These are phyloP conservation scores for Aspergillus wentii DNA, from an alignment of 495 filamentous ascomycete species.

Conservation along the genomic window DNA sequence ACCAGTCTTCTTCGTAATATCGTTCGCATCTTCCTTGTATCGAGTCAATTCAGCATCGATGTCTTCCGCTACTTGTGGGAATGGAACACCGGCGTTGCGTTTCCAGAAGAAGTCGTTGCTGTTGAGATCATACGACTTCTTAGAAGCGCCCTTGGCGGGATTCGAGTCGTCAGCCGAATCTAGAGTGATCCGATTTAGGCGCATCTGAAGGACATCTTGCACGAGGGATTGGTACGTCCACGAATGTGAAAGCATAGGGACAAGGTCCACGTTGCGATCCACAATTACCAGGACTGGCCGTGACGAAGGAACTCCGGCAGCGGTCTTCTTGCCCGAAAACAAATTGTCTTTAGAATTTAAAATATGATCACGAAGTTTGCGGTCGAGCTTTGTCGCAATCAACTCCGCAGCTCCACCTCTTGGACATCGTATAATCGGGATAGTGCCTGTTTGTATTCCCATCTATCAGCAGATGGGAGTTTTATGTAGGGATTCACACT, in stretches of 20 bases:
- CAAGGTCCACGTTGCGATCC: constrained; percentile 90
- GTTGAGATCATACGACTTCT: constrained; percentile 84
- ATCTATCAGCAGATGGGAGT: constrained; percentile 1
- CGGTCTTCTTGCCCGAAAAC: constrained; percentile 57
- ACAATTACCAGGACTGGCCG: constrained; percentile 84
- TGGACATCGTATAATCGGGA: constrained; percentile 90
- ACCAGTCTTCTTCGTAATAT: constrained; percentile 92
- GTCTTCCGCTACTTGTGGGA: constrained; percentile 95
- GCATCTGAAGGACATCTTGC: constrained; percentile 90
- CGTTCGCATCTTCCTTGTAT: constrained; percentile 93
- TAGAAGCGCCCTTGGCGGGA: constrained; percentile 64
- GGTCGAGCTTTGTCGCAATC: constrained; percentile 88
- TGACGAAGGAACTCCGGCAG: constrained; percentile 59
- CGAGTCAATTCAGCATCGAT: constrained; percentile 87
- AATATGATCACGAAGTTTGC: constrained; percentile 93
- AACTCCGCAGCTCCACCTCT: constrained; percentile 91
- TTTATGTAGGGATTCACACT: constrained; percentile 8
- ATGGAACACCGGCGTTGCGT: constrained; percentile 86
- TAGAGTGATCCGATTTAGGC: constrained; percentile 92
- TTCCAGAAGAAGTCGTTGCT: constrained; percentile 97
- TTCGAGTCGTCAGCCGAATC: constrained; percentile 75
- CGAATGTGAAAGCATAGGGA: constrained; percentile 98
- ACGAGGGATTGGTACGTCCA: constrained; percentile 99
- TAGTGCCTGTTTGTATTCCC: constrained; percentile 52
- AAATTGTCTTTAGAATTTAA: constrained; percentile 96